Base-by-base conservation (phyloP, 2,329 filamentous ascomycete genomes). In the Curvularia hawaiiensis region DNA sequence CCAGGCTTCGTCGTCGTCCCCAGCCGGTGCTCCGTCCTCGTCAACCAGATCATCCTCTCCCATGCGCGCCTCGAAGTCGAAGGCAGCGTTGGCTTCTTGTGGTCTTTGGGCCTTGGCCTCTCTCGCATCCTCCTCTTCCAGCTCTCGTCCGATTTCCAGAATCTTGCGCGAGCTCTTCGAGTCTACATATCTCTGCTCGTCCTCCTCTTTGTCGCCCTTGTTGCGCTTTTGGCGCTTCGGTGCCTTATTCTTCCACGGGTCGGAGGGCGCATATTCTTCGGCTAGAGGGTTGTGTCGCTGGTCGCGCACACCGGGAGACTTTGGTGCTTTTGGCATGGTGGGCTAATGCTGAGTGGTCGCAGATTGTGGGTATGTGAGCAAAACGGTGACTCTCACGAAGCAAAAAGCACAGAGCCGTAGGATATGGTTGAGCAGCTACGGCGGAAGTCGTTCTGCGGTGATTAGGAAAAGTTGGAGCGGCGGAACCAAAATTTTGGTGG, bases 211-310 rank as follows among this genome's bases (percentile, higher is more conserved):
- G 58, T 85, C 85, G 50, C 82, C 77, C 38, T 77, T 71, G 49
- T 75, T 74, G 53, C 81, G 84, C 76, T 87, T 90, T 63, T 80
- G 91, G 70, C 82, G 83, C 66, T 88, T 88, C 30, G 86, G 83
- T 2, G 75, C 65, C 68, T 82, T 93, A 88, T 74, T 87, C 87
- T 79, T 93, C 86, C 70, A 94, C 76, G 64, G 88, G 81, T 59
- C 88, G 83, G 56, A 88, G 84, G 65, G 91, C 83, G 67, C 89
- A 79, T 73, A 98, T 83, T 98, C 95, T 72, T 96, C 90, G 69
- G 94, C 90, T 59, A 99, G 89, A 40, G 94, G 93, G 67, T 96
- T 96, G 79, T 97, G 94, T 64, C 91, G 88, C 71, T 89, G 87
- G 66, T 82, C 82, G 73, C 83, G 86, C 65, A 75, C 79, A 56